phyloP scores from a whole-genome alignment of 768 basidiomycete species.

The Psilocybe azurescens region DNA sequence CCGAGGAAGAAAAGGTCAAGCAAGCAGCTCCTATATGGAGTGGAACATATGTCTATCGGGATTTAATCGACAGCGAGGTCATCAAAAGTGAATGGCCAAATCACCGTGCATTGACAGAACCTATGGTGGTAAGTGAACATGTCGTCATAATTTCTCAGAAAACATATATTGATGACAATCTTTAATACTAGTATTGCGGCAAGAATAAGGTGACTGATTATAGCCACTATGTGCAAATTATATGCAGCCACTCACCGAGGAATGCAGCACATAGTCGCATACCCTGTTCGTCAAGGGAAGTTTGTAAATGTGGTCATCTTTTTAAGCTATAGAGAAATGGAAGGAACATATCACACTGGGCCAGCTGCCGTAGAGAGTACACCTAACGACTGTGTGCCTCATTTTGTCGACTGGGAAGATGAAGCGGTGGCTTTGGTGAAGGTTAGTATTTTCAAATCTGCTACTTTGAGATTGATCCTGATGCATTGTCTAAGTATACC shows the following conservation, averaged over 20 bases:
- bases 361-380: conserved; percentile 43
- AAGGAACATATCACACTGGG: conserved; percentile 33
- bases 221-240: background rate
- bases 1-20: conserved; percentile 19
- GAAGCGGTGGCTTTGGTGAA: conserved; percentile 48
- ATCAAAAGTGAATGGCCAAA: conserved; percentile 27
- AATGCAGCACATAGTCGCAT: conserved; percentile 35
- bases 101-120: conserved; percentile 30
- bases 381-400: conserved; percentile 40
- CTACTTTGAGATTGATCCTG: background rate
- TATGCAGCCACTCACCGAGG: background rate
- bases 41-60: conserved; percentile 43
- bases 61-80: conserved; percentile 30
- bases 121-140: conserved; percentile 28
- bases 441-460: conserved; percentile 37
- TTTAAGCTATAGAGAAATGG: conserved; percentile 30
- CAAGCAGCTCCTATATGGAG: conserved; percentile 40
- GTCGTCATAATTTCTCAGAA: too few species aligned
- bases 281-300: conserved; percentile 38
- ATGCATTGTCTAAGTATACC: conserved; percentile 30
- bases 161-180: background rate
- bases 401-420: conserved; percentile 49
- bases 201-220: conserved; percentile 29
- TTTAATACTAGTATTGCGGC: conserved; percentile 21
- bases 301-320: conserved; percentile 36